Evolutionary conservation across 2,329 filamentous ascomycete genomes (phyloP), one percentile per base, ranked within the genome.

Genomic region (Neoascochyta sp.): DNA sequence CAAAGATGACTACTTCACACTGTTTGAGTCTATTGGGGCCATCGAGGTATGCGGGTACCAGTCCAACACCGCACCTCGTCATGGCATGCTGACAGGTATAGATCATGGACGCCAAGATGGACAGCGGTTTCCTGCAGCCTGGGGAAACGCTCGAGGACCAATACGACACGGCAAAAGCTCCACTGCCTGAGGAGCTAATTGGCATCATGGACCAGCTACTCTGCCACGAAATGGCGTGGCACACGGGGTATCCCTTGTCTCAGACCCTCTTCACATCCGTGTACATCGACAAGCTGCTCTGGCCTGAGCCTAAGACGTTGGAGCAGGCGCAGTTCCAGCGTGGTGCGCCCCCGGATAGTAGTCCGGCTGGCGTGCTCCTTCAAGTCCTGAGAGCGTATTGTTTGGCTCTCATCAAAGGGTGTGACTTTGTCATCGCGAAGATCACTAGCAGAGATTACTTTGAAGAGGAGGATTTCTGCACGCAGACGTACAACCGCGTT

Each of bases 51-150:
- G 24, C 15, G 18, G 13, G 1, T 11, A 27, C 20, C 28, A 7
- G 8, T 13, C 6, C 12, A 12, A 15, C 16, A 12, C 2, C 8
- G 3, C 10, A n/a, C 5, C 5, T 20, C 33, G 26, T 21, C 22
- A 8, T 14, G 29, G 8, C 9, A 7, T 12, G 22, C 15, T 29
- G 22, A 54, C 19, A 4, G 9, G 5, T 18, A 10, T 19, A 98
- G 92, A 95, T 98, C 50, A 95, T 95, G 86, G 92, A 98, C 56
- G 81, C 86, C 1, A 98, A 96, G 66, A 98, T 98, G 92, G 92
- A 98, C 63, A 95, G 87, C 56, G 92, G 92, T 16, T 88, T 83
- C 45, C 70, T 93, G 5, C 74, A 78, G 12, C 78, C 83, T 6
- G 84, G 81, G 16, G 86, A 95, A 53, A 79, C 80, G n/a, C 75